phyloP scores from a whole-genome alignment of 2,329 filamentous ascomycete genomes.

The Fulvia fulva region DNA sequence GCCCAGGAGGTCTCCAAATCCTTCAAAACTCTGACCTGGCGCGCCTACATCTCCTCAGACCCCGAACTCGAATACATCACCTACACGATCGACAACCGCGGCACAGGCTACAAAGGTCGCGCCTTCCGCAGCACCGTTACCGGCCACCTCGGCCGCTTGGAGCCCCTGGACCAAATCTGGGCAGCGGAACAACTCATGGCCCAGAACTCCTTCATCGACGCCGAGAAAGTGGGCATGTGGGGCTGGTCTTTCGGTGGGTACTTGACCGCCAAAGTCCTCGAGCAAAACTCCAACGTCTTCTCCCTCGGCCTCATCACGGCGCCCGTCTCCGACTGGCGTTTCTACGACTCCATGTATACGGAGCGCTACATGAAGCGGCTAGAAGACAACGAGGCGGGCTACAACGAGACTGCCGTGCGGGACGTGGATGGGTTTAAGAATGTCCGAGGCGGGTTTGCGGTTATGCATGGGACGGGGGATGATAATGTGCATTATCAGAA shows the following conservation, averaged over 20 bases:
- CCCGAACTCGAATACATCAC: constrained; percentile 64
- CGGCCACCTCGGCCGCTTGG: constrained; percentile 58
- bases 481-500: constrained; percentile 73
- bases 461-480: constrained; percentile 65
- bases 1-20: constrained; percentile 58
- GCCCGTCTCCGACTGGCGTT: constrained; percentile 64
- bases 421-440: constrained; percentile 59
- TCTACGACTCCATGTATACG: constrained; percentile 69
- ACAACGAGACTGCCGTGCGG: constrained; percentile 58
- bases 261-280: constrained; percentile 62
- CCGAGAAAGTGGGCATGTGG: constrained; percentile 60
- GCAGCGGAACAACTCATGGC: constrained; percentile 55
- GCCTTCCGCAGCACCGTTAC: constrained; percentile 58
- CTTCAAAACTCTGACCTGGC: constrained; percentile 56
- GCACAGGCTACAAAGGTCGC: constrained; percentile 62
- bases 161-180: constrained; percentile 65
- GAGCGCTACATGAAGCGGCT: constrained; percentile 69
- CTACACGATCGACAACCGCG: constrained; percentile 66
- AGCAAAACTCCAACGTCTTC: constrained; percentile 58
- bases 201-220: constrained; percentile 53
- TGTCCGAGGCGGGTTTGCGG: constrained; percentile 56
- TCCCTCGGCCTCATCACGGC: constrained; percentile 61
- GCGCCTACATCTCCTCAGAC: constrained; percentile 62
- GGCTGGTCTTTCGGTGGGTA: constrained; percentile 69
- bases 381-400: constrained; percentile 55